Conservation (phyloP, 768 basidiomycete genomes). For the Gloeostereum incarnatum region DNA sequence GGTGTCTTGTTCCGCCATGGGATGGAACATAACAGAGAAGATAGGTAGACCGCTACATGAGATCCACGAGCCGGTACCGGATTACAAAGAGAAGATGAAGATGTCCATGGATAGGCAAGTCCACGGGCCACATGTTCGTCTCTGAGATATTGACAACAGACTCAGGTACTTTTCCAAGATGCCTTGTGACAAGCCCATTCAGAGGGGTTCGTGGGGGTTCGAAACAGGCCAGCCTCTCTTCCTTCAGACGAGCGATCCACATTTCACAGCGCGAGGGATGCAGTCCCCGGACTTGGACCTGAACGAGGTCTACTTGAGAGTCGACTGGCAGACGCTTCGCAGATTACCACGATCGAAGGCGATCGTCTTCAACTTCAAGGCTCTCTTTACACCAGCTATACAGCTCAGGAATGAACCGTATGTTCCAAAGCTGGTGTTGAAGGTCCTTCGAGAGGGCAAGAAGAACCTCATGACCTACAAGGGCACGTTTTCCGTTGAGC, state of each 20-base stretch:
- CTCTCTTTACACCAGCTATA: slow-evolving; percentile 39
- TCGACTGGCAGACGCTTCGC: slow-evolving; percentile 48
- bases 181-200: slow-evolving; percentile 37
- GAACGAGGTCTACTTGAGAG: slow-evolving; percentile 34
- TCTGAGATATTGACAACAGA: background rate
- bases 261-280: slow-evolving; percentile 21
- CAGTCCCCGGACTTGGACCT: slow-evolving; percentile 25
- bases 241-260: slow-evolving; percentile 27
- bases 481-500: slow-evolving; percentile 27
- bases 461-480: slow-evolving; percentile 33
- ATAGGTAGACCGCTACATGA: slow-evolving; percentile 36
- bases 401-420: slow-evolving; percentile 35
- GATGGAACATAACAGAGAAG: slow-evolving; percentile 39
- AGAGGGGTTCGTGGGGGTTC: slow-evolving; percentile 41
- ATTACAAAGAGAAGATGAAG: slow-evolving; percentile 38
- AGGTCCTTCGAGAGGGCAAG: slow-evolving; percentile 30
- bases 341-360: slow-evolving; percentile 36
- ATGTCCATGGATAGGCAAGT: slow-evolving; percentile 39
- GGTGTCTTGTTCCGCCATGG: slow-evolving; percentile 36
- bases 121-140: too few species aligned
- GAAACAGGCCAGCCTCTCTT: slow-evolving; percentile 42
- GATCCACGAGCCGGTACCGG: slow-evolving; percentile 38
- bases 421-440: slow-evolving; percentile 36
- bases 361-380: slow-evolving; percentile 45
- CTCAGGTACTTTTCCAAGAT: slow-evolving; percentile 38